These are phyloP conservation scores for Parmelia sp. DNA, from an alignment of 495 filamentous ascomycete species.

Conservation along the genomic window DNA sequence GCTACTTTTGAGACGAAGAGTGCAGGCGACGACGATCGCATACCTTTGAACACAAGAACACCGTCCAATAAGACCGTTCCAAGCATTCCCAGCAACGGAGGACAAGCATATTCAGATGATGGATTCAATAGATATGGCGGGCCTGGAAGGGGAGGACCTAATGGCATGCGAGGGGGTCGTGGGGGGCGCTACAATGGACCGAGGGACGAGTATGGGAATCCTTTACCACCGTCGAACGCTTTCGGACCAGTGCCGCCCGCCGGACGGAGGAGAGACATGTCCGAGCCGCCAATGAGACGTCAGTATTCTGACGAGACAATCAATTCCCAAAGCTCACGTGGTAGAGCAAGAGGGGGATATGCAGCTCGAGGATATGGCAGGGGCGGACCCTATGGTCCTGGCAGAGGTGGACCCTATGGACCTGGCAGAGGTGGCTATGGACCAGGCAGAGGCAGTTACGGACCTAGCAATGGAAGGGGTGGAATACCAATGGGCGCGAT, in stretches of 20 bases:
- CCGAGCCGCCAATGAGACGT: slow-evolving; percentile 46
- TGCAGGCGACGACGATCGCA: slow-evolving; percentile 63
- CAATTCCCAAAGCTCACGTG: slow-evolving; percentile 50
- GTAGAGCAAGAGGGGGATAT: slow-evolving; percentile 47
- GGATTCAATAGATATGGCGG: slow-evolving; percentile 24
- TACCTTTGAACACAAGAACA: slow-evolving; percentile 68
- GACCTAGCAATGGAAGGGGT: slow-evolving; percentile 28
- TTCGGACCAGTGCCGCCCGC: slow-evolving; percentile 35
- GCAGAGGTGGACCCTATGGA: slow-evolving; percentile 24
- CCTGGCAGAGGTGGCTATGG: slow-evolving; percentile 26
- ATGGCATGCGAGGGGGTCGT: slow-evolving; percentile 27
- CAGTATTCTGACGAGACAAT: slow-evolving; percentile 58
- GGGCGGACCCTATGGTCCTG: slow-evolving; percentile 34
- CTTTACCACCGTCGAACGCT: slow-evolving; percentile 43
- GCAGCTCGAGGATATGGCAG: slow-evolving; percentile 56
- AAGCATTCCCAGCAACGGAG: slow-evolving; percentile 27
- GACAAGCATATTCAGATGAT: slow-evolving; percentile 23
- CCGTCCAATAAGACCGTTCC: slow-evolving; percentile 30
- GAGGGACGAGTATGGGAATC: slow-evolving; percentile 66
- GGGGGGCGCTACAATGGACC: slow-evolving; percentile 33
- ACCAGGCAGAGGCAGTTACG: slow-evolving; percentile 26
- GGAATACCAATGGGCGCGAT: slow-evolving; percentile 32
- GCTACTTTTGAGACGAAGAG: slow-evolving; percentile 67
- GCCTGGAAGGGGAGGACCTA: slow-evolving; percentile 22
- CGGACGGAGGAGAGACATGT: slow-evolving; percentile 37